Evolutionary conservation across 2,329 filamentous ascomycete species (phyloP).

Genomic region (Talaromyces sp.): DNA sequence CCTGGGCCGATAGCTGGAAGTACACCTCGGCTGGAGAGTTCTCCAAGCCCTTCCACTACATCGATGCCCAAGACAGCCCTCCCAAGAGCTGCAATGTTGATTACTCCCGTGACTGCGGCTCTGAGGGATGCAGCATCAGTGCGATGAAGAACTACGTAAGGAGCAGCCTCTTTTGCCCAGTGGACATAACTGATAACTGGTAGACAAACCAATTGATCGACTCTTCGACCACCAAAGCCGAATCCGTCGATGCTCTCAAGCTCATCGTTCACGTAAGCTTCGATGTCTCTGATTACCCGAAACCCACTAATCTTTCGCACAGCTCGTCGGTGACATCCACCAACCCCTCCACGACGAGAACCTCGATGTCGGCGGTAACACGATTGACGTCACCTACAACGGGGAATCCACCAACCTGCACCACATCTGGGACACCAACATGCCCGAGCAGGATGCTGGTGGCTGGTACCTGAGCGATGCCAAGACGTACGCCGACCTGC

Average conservation of each 20-base stretch:
- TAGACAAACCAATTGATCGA: constrained; percentile 35
- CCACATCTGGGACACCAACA: constrained; percentile 67
- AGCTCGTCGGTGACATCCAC: constrained; percentile 65
- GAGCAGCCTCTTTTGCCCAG: neutral
- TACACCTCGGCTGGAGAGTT: constrained; percentile 44
- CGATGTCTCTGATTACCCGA: neutral
- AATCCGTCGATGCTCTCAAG: constrained; percentile 42
- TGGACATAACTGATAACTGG: neutral
- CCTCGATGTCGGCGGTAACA: constrained; percentile 62
- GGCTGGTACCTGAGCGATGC: constrained; percentile 24
- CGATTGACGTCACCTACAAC: constrained; percentile 60
- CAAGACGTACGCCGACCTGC: constrained; percentile 17
- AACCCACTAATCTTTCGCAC: neutral
- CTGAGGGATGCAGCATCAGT: constrained; percentile 46
- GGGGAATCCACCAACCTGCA: constrained; percentile 60
- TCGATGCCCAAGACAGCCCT: constrained; percentile 47
- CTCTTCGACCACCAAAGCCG: constrained; percentile 20
- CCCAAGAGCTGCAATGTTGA: constrained; percentile 45
- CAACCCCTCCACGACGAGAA: constrained; percentile 64
- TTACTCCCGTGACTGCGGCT: constrained; percentile 48
- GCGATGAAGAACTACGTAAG: constrained; percentile 49
- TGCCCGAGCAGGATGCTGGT: constrained; percentile 61
- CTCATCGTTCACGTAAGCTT: constrained; percentile 41
- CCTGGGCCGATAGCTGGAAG: constrained; percentile 52
- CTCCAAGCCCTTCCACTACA: constrained; percentile 46